Conservation (phyloP, 495 filamentous ascomycete genomes). For the Lophiotrema nucula region DNA sequence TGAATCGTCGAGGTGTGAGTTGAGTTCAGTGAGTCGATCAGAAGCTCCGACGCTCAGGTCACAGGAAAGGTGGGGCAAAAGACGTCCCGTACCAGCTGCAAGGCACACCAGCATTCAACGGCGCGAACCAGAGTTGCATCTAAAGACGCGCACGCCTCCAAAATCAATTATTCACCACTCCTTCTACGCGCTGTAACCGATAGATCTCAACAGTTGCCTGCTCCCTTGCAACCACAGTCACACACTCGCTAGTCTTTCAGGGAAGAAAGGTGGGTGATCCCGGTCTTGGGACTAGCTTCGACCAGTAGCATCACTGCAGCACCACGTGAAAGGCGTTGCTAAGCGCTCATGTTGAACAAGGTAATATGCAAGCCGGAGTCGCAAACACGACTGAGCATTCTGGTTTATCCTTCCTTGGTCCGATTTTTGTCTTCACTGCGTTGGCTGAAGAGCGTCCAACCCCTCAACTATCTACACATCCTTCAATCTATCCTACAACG, state of each 20-base stretch:
- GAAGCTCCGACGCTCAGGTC: too few species aligned
- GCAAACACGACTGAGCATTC: too few species aligned
- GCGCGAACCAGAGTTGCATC: conserved; percentile 1
- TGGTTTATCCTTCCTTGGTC: too few species aligned
- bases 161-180: neutral
- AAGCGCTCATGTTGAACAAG: conserved; percentile 23
- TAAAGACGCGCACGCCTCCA: too few species aligned
- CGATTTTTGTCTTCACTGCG: too few species aligned
- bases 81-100: conserved; percentile 18
- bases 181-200: neutral
- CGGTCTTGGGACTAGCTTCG: neutral
- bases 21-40: too few species aligned
- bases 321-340: conserved; percentile 13
- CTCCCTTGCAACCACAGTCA: conserved; percentile 10
- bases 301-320: conserved; percentile 9
- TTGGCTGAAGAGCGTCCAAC: too few species aligned
- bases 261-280: conserved; percentile 10
- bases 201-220: neutral
- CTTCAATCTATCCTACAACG: too few species aligned
- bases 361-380: too few species aligned
- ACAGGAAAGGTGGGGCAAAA: conserved; percentile 8
- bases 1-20: neutral
- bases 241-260: conserved; percentile 12
- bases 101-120: conserved; percentile 14
- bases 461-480: too few species aligned